Conservation (phyloP, 108 stramenopile genomes). For the Cyclotella atomus region DNA sequence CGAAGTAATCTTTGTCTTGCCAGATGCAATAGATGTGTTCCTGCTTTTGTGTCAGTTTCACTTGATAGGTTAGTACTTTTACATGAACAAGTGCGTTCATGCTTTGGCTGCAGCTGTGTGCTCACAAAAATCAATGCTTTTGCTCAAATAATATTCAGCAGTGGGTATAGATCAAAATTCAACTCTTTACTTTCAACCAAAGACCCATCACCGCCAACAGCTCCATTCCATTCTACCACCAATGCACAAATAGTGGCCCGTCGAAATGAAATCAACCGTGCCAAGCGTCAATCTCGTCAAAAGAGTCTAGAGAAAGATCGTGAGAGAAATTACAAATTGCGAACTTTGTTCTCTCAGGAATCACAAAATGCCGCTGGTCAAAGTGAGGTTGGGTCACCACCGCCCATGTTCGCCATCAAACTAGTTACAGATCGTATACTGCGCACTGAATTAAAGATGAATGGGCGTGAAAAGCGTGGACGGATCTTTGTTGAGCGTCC, state of each 20-base stretch:
- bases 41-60: too few species aligned
- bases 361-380: conserved; percentile 8
- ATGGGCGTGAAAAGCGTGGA: conserved; percentile 86
- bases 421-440: conserved; percentile 70
- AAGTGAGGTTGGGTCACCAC: too few species aligned
- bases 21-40: too few species aligned
- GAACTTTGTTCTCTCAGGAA: conserved; percentile 51
- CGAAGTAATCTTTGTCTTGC: too few species aligned
- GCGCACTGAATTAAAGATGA: conserved; percentile 71
- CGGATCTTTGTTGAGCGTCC: conserved; percentile 79
- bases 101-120: too few species aligned
- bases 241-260: conserved; percentile 68
- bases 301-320: conserved; percentile 51
- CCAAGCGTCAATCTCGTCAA: conserved; percentile 53
- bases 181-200: not conserved
- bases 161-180: conserved; percentile 9
- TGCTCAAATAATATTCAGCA: too few species aligned
- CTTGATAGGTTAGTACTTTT: too few species aligned
- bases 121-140: too few species aligned
- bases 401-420: conserved; percentile 73
- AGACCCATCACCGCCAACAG: not conserved
- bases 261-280: conserved; percentile 56
- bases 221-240: conserved; percentile 20
- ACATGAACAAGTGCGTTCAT: too few species aligned
- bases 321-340: conserved; percentile 56